These are phyloP conservation scores for Lachnellula suecica DNA, from an alignment of 2,329 filamentous ascomycete species.

Conservation along the genomic window DNA sequence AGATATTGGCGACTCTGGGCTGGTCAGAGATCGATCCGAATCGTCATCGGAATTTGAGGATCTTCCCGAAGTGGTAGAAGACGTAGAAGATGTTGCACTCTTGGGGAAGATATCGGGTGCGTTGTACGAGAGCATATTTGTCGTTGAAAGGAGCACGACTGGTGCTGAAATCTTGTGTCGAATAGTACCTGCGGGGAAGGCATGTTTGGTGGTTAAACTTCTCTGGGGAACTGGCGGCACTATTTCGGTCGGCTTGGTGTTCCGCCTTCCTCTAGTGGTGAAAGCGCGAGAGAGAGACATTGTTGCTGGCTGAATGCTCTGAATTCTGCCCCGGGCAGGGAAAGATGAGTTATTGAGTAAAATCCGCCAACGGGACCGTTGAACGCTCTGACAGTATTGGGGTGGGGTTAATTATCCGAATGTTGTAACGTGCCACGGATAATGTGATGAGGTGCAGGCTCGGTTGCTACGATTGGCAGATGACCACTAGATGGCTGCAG, in stretches of 20 bases:
- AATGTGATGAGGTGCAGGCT: conserved; percentile 17
- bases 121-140: conserved; percentile 94
- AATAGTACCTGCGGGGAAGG: conserved; percentile 24
- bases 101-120: conserved; percentile 72
- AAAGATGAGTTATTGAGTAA: conserved; percentile 5
- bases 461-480: conserved; percentile 13
- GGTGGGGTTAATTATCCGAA: conserved; percentile 25
- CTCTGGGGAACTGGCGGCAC: conserved; percentile 23
- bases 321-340: conserved; percentile 7
- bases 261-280: conserved; percentile 58
- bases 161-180: conserved; percentile 80
- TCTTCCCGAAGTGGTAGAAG: conserved; percentile 30
- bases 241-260: conserved; percentile 46
- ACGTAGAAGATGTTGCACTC: conserved; percentile 14
- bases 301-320: conserved; percentile 20
- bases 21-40: conserved; percentile 61
- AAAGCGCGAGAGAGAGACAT: conserved; percentile 69
- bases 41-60: conserved; percentile 64
- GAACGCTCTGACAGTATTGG: conserved; percentile 4
- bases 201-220: conserved; percentile 28
- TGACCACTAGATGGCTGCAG: conserved; percentile 17
- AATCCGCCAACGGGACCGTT: conserved; percentile 8
- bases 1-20: conserved; percentile 37
- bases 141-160: conserved; percentile 85
- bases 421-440: conserved; percentile 12